A percentile compares a stretch with the other conserved stretches of the same genome.
These are phyloP conservation scores for Colletotrichum melonis DNA, from an alignment of 2,329 filamentous ascomycete genomes.

Conservation along the genomic window DNA sequence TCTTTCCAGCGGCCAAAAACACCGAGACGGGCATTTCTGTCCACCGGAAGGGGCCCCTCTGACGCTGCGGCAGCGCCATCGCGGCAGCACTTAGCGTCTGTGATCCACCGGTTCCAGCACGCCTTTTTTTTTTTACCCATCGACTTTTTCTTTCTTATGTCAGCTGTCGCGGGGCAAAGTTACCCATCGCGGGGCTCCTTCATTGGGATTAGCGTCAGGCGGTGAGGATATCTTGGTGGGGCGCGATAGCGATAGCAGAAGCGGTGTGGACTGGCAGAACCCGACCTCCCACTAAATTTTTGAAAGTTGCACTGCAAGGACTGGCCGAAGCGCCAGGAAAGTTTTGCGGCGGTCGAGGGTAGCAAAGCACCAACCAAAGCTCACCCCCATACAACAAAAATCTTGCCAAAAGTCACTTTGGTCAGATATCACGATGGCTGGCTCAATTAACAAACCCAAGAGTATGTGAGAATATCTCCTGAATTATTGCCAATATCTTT, in stretches of 20 bases:
- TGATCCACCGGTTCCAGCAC: slow-evolving; percentile 25
- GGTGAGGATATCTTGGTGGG: slow-evolving; percentile 20
- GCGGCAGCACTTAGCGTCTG: neutral
- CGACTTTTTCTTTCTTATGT: neutral
- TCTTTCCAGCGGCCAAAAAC: neutral
- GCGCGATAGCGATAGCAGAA: slow-evolving; percentile 15
- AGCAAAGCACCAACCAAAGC: slow-evolving; percentile 2
- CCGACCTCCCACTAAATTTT: slow-evolving; percentile 38
- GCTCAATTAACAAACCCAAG: slow-evolving; percentile 65
- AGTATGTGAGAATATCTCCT: slow-evolving; percentile 51
- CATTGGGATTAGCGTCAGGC: slow-evolving; percentile 5
- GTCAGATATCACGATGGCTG: slow-evolving; percentile 55
- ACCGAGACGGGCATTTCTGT: neutral
- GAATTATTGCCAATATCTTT: neutral
- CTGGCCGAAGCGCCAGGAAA: slow-evolving; percentile 16
- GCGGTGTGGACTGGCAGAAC: slow-evolving; percentile 35
- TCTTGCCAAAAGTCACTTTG: neutral
- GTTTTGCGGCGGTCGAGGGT: slow-evolving; percentile 25
- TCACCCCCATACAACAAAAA: slow-evolving; percentile 1
- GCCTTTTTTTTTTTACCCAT: neutral
- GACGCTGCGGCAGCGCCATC: neutral
- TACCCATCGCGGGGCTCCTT: slow-evolving; percentile 17
- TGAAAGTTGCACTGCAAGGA: slow-evolving; percentile 26
- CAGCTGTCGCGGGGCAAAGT: neutral
- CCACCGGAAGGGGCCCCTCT: neutral